Base-by-base conservation (phyloP, 2,329 filamentous ascomycete genomes). In the Beauveria sp. region DNA sequence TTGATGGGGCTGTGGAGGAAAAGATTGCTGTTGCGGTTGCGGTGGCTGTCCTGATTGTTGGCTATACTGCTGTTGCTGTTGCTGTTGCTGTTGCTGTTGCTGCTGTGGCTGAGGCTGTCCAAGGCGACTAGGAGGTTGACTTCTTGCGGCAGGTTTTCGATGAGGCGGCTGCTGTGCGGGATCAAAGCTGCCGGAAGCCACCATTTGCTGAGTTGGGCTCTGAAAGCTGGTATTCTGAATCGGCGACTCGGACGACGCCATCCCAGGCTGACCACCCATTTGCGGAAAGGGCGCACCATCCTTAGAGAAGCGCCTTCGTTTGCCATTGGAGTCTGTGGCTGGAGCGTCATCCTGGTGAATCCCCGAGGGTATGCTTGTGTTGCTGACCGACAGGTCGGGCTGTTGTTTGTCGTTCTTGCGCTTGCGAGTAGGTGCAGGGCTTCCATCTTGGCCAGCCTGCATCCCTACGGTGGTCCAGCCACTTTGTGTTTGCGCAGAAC, bases 241-340 rank as follows among this genome's bases (percentile, higher is more conserved):
- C 22, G 58, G 58, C n/a, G 58, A 55, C 42, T 61, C 58, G 5
- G 58, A 54, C 5, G 58, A 61, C 16, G 20, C 43, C 28, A 54
- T 50, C 22, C 58, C 49, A 22, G 51, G n/a, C n/a, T 61, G 58
- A 16, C 51, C 34, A 3, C 43, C 34, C 58, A 55, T 50, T 9
- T 61, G 58, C 8, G 58, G 58, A 38, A 55, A 61, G 3, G 20
- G 42, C 2, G 58, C 26, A 12, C 30, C 34, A 20, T 61, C 58
- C 43, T 55, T 54, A 3, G 58, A 61, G 26, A 61, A 61, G 43
- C 58, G 58, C 16, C 58, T 46, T 24, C 58, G 51, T 55, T 61
- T 61, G 34, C 51, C 45, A 34, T 20, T 43, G 9, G 43, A 18
- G 7, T 61, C 58, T 4, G 42, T 28, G 14, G 28, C 40, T 8